phyloP scores from a whole-genome alignment of 2,329 filamentous ascomycete genomes.

The Beauveria sp. region DNA sequence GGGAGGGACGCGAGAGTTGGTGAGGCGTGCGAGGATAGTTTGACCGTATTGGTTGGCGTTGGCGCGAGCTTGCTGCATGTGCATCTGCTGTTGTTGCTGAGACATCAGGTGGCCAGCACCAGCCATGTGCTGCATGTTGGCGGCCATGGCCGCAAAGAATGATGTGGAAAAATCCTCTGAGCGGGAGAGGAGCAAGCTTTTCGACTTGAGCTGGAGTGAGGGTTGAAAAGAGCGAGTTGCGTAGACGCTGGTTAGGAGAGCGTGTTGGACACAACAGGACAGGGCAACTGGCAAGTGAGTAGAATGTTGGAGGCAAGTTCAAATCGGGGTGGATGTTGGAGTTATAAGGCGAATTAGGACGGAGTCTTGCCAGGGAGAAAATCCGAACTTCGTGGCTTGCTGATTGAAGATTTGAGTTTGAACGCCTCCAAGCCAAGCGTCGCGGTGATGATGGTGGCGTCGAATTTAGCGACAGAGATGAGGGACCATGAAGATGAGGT shows the following conservation, averaged over 20 bases:
- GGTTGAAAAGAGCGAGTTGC: not conserved
- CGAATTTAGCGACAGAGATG: not conserved
- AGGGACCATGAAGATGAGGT: not conserved
- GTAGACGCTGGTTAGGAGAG: not conserved
- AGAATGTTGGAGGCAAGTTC: no score
- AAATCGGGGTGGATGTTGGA: no score
- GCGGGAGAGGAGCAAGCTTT: not conserved
- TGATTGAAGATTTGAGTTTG: not conserved
- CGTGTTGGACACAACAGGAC: not conserved
- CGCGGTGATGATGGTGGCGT: not conserved
- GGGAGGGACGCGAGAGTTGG: constrained; percentile 22
- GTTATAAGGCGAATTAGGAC: no score
- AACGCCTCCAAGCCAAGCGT: not conserved
- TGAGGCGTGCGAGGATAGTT: constrained; percentile 32
- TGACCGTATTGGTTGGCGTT: constrained; percentile 25
- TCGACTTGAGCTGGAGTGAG: not conserved
- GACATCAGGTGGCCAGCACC: constrained; percentile 34
- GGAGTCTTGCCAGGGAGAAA: not conserved
- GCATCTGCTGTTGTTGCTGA: constrained; percentile 31
- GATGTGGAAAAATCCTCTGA: not conserved
- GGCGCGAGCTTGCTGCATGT: constrained; percentile 21
- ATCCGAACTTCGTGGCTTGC: not conserved
- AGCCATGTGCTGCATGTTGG: constrained; percentile 51
- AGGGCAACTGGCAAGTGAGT: not conserved
- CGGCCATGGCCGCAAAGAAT: constrained; percentile 46